Percentiles rank a stretch among this genome's conserved stretches.
phyloP scores from a whole-genome alignment of 1,284 basidiomycete genomes.

The Ganoderma leucocontextum region DNA sequence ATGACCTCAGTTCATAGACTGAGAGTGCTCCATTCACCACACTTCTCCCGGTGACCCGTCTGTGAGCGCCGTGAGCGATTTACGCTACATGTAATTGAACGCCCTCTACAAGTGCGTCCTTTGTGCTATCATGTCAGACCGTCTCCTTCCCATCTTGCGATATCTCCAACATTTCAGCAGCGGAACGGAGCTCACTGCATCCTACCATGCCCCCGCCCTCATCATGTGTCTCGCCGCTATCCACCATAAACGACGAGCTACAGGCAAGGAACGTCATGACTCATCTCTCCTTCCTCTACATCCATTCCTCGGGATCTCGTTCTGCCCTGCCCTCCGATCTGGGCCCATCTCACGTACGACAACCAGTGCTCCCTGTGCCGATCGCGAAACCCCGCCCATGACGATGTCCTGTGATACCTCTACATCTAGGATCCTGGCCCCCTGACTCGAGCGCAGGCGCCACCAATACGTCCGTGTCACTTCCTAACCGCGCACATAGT shows the following conservation, averaged over 20 bases:
- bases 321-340: neutral
- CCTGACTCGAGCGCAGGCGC: neutral
- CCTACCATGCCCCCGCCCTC: neutral
- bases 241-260: neutral
- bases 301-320: neutral
- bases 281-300: neutral
- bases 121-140: neutral
- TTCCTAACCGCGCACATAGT: neutral
- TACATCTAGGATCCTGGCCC: neutral
- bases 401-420: slow-evolving; percentile 7
- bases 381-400: neutral
- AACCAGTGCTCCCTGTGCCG: neutral
- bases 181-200: neutral
- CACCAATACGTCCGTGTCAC: neutral
- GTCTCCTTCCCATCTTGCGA: neutral
- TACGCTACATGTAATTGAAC: neutral
- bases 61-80: neutral
- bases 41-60: neutral
- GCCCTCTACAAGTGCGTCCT: neutral
- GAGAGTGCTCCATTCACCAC: neutral
- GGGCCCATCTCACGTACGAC: neutral
- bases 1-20: neutral
- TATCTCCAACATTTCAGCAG: slow-evolving; percentile 7
- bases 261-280: neutral
- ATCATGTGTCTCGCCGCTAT: slow-evolving; percentile 1